A percentile compares a stretch with the other conserved stretches of the same genome.
Evolutionary conservation across 345 rosid genomes (phyloP).

Genomic region (Euphorbia lathyris): DNA sequence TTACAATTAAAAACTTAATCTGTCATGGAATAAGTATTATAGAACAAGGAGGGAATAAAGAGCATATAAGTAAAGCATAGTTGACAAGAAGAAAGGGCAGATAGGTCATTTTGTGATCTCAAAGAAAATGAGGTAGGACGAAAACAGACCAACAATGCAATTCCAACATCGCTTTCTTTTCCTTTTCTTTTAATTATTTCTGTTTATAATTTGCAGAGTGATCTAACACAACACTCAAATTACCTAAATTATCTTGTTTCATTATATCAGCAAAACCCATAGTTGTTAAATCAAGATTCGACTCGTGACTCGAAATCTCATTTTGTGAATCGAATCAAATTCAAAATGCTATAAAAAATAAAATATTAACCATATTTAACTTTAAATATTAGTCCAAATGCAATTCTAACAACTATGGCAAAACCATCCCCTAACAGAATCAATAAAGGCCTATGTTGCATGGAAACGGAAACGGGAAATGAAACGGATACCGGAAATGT

Average conservation of each 20-base stretch:
- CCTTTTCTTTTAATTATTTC: neutral
- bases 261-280: conserved; percentile 3
- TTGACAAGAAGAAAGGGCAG: conserved; percentile 23
- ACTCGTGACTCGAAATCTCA: too few species aligned
- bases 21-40: neutral
- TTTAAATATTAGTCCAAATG: too few species aligned
- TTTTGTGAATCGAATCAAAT: too few species aligned
- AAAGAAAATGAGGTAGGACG: conserved; percentile 27
- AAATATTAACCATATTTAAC: too few species aligned
- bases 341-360: too few species aligned
- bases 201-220: neutral
- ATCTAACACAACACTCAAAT: neutral
- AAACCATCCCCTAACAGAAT: conserved; percentile 19
- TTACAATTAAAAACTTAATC: neutral
- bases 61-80: neutral
- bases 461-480: too few species aligned
- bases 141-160: conserved; percentile 25
- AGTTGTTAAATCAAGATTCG: too few species aligned
- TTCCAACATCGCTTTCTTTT: conserved; percentile 6
- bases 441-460: neutral
- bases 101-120: conserved; percentile 17
- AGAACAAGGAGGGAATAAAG: conserved; percentile 2
- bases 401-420: too few species aligned
- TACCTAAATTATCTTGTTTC: neutral
- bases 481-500: too few species aligned